A percentile compares a stretch with the other conserved stretches of the same genome.
Conservation (phyloP, 1,139 yeast species). For the Yamadazyma atmosphaerica region DNA sequence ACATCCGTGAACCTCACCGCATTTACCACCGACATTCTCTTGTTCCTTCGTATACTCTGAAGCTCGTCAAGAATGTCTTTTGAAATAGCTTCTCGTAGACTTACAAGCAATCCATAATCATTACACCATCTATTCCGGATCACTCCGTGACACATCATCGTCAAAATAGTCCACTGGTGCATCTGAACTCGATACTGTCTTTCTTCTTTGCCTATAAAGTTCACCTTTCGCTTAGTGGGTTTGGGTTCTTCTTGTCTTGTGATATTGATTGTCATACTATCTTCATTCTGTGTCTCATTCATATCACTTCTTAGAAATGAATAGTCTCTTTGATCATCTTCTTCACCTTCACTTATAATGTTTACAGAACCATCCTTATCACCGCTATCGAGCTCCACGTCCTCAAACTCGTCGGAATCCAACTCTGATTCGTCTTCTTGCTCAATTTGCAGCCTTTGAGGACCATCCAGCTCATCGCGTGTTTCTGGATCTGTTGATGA, state of each 20-base stretch:
- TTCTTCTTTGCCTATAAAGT: conserved; percentile 54
- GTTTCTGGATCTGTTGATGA: not conserved
- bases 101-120: conserved; percentile 39
- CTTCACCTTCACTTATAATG: not conserved
- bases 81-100: conserved; percentile 48
- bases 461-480: not conserved
- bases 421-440: conserved; percentile 9
- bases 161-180: conserved; percentile 61
- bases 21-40: conserved; percentile 42
- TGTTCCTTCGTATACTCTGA: conserved; percentile 30
- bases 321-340: conserved; percentile 14
- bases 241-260: conserved; percentile 7
- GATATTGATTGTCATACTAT: conserved; percentile 18
- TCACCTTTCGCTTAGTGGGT: conserved; percentile 17
- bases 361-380: too few relatives aligned
- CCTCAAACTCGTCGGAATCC: conserved; percentile 35
- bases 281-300: conserved; percentile 1
- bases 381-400: conserved; percentile 23
- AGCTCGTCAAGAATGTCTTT: conserved; percentile 45
- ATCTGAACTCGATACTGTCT: conserved; percentile 47
- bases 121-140: conserved; percentile 77
- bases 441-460: not conserved
- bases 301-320: conserved; percentile 7
- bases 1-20: conserved; percentile 78
- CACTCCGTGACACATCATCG: conserved; percentile 65